Percentiles rank a stretch among this genome's conserved stretches.
Conservation (phyloP, 768 basidiomycete species). For the Suillus lakei region DNA sequence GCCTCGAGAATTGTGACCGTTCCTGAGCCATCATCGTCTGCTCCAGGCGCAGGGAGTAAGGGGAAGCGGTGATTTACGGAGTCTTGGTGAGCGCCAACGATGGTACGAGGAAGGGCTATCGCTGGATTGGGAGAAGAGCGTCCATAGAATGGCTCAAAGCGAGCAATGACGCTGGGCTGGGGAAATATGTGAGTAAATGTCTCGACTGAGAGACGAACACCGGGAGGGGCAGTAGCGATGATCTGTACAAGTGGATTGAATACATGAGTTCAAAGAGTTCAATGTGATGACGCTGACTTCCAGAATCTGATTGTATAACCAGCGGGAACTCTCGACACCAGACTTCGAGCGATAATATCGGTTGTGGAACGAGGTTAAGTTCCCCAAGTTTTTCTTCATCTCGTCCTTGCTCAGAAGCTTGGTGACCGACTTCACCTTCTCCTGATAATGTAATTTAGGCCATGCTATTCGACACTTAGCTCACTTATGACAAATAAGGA, state of each 20-base stretch:
- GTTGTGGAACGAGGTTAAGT: slow-evolving; percentile 47
- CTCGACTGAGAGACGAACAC: slow-evolving; percentile 22
- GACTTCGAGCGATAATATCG: slow-evolving; percentile 45
- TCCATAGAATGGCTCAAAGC: slow-evolving; percentile 24
- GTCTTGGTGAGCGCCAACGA: slow-evolving; percentile 49
- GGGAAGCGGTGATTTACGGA: slow-evolving; percentile 46
- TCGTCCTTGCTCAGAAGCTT: slow-evolving; percentile 18
- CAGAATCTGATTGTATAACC: slow-evolving; percentile 36
- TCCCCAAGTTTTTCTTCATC: no score
- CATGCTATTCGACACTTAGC: slow-evolving; percentile 41
- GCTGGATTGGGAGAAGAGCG: slow-evolving; percentile 10
- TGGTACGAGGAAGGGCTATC: slow-evolving; percentile 31
- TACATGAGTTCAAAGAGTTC: not conserved
- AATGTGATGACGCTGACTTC: not conserved
- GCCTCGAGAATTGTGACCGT: slow-evolving; percentile 78
- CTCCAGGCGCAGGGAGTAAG: slow-evolving; percentile 49
- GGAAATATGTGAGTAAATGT: slow-evolving; percentile 26
- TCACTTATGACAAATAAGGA: slow-evolving; percentile 28
- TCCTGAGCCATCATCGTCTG: slow-evolving; percentile 64
- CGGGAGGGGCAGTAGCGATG: slow-evolving; percentile 13
- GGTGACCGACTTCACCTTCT: slow-evolving; percentile 14
- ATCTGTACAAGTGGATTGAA: slow-evolving; percentile 9
- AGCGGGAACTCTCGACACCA: slow-evolving; percentile 44
- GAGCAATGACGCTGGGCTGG: slow-evolving; percentile 27
- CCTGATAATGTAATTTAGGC: slow-evolving; percentile 18